phyloP scores from a whole-genome alignment of 345 rosid genomes.

The Zanthoxylum bungeanum region DNA sequence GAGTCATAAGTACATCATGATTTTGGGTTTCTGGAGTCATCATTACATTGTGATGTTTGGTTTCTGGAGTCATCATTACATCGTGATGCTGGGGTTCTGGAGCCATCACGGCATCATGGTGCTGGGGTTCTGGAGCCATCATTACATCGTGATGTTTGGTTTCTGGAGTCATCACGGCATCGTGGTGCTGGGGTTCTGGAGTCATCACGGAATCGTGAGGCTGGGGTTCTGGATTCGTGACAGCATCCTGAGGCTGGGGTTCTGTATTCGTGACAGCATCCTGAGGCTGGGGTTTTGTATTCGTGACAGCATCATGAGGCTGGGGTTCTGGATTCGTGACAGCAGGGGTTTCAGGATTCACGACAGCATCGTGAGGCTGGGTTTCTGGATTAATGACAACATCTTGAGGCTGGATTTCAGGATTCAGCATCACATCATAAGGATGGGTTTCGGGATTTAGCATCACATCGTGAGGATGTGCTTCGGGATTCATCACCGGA shows the following conservation, averaged over 20 bases:
- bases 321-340: background rate
- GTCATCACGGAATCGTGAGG: background rate
- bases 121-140: slow-evolving; percentile 15
- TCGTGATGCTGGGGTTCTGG: background rate
- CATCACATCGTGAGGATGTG: background rate
- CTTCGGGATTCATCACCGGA: background rate
- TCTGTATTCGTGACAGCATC: background rate
- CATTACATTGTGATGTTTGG: background rate
- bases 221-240: background rate
- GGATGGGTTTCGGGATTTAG: background rate
- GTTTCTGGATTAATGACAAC: background rate
- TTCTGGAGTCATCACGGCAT: background rate
- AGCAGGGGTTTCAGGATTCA: too few species aligned
- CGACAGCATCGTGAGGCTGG: background rate
- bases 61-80: background rate
- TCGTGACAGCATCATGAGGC: background rate
- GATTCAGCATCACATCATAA: background rate
- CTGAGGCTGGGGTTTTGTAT: background rate
- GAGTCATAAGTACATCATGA: background rate
- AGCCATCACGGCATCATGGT: background rate
- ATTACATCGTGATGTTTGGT: background rate
- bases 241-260: background rate
- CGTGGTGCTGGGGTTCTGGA: background rate
- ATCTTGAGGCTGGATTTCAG: background rate
- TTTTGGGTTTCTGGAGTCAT: background rate